A percentile compares a stretch with the other conserved stretches of the same genome.
Evolutionary conservation across 495 filamentous ascomycete species (phyloP).

Genomic region (Choiromyces venosus): DNA sequence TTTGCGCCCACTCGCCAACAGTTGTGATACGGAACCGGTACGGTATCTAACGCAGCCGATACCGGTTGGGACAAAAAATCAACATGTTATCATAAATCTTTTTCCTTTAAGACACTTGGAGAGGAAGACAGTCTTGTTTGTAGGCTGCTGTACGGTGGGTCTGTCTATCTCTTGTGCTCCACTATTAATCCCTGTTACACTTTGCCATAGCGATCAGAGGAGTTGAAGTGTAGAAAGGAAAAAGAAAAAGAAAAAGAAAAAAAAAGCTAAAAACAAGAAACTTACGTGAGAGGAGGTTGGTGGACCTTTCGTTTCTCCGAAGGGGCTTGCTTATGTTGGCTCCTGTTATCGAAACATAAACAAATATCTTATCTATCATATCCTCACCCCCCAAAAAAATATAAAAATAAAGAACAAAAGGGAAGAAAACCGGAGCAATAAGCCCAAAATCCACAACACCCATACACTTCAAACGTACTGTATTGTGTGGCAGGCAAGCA

Average conservation of each 20-base stretch:
- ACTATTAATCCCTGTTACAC: not conserved
- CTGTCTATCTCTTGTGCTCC: not conserved
- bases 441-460: not conserved
- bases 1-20: not conserved
- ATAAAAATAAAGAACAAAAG: not conserved
- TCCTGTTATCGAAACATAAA: constrained; percentile 1
- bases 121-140: not conserved
- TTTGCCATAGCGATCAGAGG: not conserved
- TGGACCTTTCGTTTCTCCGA: not conserved
- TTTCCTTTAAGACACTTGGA: not conserved
- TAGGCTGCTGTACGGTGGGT: not conserved
- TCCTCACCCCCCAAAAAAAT: not conserved
- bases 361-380: not conserved
- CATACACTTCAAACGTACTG: not conserved
- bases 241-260: not conserved
- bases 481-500: not conserved
- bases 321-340: not conserved
- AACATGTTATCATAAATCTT: not conserved
- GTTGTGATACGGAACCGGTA: not conserved
- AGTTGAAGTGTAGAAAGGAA: not conserved
- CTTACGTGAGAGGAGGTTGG: not conserved
- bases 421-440: not conserved
- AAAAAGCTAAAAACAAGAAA: not conserved
- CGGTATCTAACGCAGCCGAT: not conserved
- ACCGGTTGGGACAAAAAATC: not conserved